Evolutionary conservation across 2,329 filamentous ascomycete species (phyloP).

Genomic region (Hansfordia pulvinata): DNA sequence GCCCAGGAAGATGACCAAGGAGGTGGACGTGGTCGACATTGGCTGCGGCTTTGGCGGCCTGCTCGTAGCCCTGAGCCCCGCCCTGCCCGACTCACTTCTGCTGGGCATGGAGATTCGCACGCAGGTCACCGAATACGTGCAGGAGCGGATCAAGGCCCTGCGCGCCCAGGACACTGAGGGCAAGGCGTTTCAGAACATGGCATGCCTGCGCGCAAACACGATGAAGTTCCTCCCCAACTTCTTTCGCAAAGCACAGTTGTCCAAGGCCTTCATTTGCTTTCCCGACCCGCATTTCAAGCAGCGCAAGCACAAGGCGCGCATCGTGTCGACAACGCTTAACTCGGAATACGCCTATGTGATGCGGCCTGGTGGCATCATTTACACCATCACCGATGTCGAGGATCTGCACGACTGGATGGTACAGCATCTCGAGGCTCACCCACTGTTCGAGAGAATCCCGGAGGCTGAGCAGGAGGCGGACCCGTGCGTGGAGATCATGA

Average conservation of each 20-base stretch:
- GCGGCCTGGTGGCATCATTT: conserved; percentile 71
- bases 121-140: conserved; percentile 82
- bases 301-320: conserved; percentile 91
- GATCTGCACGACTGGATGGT: conserved; percentile 93
- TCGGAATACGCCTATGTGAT: conserved; percentile 89
- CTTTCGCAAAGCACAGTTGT: conserved; percentile 68
- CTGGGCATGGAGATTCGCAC: conserved; percentile 87
- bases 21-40: conserved; percentile 89
- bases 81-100: conserved; percentile 69
- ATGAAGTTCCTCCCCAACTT: conserved; percentile 99
- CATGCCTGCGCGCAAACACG: conserved; percentile 80
- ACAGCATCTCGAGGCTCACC: conserved; percentile 64
- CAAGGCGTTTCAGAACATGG: conserved; percentile 67
- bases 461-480: conserved; percentile 56
- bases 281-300: conserved; percentile 97
- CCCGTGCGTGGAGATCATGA: conserved; percentile 62
- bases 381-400: conserved; percentile 96
- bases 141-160: conserved; percentile 73
- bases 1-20: conserved; percentile 36
- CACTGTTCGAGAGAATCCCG: conserved; percentile 62
- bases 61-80: conserved; percentile 70
- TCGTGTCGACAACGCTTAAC: conserved; percentile 77
- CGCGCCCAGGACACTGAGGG: conserved; percentile 46
- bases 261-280: conserved; percentile 94
- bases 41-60: conserved; percentile 93